Percentiles rank a stretch among this genome's conserved stretches.
phyloP scores from a whole-genome alignment of 228 moss, liverwort and hornwort genomes.

The Sphagnum fallax region DNA sequence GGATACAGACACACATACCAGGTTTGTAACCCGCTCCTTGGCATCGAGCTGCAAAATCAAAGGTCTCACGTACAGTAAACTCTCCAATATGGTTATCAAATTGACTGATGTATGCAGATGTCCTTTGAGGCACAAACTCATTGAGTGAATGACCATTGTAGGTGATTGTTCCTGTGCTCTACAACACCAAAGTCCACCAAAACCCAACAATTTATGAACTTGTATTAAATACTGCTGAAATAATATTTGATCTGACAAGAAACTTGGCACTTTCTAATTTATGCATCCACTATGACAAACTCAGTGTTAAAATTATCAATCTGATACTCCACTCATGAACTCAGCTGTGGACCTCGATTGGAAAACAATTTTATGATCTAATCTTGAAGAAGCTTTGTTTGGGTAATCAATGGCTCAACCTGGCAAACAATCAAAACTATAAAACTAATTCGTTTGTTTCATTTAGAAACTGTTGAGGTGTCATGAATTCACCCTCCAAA shows the following conservation, averaged over 20 bases:
- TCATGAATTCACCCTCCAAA: constrained; percentile 14
- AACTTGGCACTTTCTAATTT: not conserved
- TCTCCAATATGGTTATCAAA: constrained; percentile 61
- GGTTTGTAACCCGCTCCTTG: constrained; percentile 58
- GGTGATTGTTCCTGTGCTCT: constrained; percentile 39
- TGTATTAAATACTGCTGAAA: not conserved
- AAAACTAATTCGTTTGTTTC: not conserved
- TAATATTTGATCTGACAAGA: not conserved
- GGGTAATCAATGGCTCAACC: not conserved
- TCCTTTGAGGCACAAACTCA: constrained; percentile 58
- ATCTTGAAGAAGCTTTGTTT: not conserved
- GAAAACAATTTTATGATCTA: not conserved
- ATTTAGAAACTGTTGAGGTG: not conserved
- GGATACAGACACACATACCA: constrained; percentile 11
- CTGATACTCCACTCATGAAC: not conserved
- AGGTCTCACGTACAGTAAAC: constrained; percentile 62
- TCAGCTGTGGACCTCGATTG: not conserved
- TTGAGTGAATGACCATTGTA: constrained; percentile 47
- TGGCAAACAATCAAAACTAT: not conserved
- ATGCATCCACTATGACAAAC: no score
- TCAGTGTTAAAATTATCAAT: no score
- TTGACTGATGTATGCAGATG: constrained; percentile 55
- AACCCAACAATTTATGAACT: constrained; percentile 6
- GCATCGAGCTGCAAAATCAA: constrained; percentile 61
- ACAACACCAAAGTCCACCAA: constrained; percentile 16